phyloP scores from a whole-genome alignment of 768 basidiomycete genomes.

The Pisolithus orientalis region DNA sequence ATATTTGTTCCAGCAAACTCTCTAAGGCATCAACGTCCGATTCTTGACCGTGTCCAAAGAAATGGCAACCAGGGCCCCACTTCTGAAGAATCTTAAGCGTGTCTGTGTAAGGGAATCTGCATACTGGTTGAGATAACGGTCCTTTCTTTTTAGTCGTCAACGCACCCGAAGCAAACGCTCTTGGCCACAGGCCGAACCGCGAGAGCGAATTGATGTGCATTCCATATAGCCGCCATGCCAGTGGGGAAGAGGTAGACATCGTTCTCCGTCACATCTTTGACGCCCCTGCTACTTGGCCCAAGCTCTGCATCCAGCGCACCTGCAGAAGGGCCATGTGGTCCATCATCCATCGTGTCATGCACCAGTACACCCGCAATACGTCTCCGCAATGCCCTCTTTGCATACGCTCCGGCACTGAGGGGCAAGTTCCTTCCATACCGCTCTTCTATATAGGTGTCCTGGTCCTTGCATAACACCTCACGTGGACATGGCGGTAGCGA shows the following conservation, averaged over 20 bases:
- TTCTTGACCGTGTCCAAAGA: conserved; percentile 77
- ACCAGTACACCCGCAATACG: conserved; percentile 84
- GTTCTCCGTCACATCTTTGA: conserved; percentile 64
- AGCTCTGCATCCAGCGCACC: conserved; percentile 41
- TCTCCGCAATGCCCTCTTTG: conserved; percentile 82
- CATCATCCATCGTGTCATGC: conserved; percentile 40
- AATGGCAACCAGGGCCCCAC: conserved; percentile 93
- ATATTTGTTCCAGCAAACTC: conserved; percentile 45
- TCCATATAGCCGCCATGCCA: conserved; percentile 96
- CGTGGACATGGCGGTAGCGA: conserved; percentile 3
- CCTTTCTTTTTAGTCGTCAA: conserved; percentile 2
- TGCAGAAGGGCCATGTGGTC: conserved; percentile 32
- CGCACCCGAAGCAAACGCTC: conserved; percentile 92
- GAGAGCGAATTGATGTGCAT: conserved; percentile 68
- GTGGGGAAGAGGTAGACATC: conserved; percentile 86
- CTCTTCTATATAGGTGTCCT: conserved; percentile 80
- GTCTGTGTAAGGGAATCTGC: conserved; percentile 91
- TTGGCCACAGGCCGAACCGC: conserved; percentile 52
- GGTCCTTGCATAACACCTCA: conserved; percentile 57
- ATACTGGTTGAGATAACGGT: too few species aligned
- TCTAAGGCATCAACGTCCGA: conserved; percentile 72
- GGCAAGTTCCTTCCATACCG: conserved; percentile 91
- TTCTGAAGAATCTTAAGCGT: conserved; percentile 92
- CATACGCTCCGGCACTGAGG: conserved; percentile 59
- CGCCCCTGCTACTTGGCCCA: conserved; percentile 64